Evolutionary conservation across 345 rosid genomes (phyloP), one percentile per base, ranked within the genome.

Genomic region (Mallotus nudiflorus): DNA sequence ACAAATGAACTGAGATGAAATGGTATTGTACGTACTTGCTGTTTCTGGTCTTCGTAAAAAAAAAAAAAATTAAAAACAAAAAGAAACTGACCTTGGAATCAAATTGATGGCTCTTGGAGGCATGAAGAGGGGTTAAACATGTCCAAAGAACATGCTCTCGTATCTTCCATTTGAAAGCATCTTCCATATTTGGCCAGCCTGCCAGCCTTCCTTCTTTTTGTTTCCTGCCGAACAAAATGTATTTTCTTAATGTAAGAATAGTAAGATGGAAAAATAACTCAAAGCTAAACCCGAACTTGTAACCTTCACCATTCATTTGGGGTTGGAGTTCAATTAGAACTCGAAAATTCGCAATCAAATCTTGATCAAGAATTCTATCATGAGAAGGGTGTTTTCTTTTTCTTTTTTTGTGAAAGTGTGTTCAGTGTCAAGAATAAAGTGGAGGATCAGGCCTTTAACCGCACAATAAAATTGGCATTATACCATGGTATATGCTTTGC

Each of bases 401-500:
- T n/a, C n/a, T n/a, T n/a, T n/a, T n/a, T n/a, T n/a, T n/a, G n/a
- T n/a, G n/a, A n/a, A n/a, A n/a, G n/a, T n/a, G n/a, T 18, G n/a
- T 20, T 22, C 20, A 48, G 35, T 5, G 28, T n/a, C 39, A 13
- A 42, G 68, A 78, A 74, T 50, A 65, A 66, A 61, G 35, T 40
- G 27, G 0, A 31, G 52, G 20, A 22, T 28, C n/a, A 52, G 42
- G 20, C 19, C 45, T 56, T 24, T 16, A 16, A 29, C 15, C 5
- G 22, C 19, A 37, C 33, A 24, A 22, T 19, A 29, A 65, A 33
- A n/a, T n/a, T 8, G 64, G 86, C 15, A 83, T 83, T 77, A 72
- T 83, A 25, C 84, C 63, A 11, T 18, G 49, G 84, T 22, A 83
- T 83, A 83, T 81, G 78, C 84, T 72, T 37, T 24, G 24, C 44